Conservation (phyloP, 169 alveolate genomes). For the Miamiensis avidus region DNA sequence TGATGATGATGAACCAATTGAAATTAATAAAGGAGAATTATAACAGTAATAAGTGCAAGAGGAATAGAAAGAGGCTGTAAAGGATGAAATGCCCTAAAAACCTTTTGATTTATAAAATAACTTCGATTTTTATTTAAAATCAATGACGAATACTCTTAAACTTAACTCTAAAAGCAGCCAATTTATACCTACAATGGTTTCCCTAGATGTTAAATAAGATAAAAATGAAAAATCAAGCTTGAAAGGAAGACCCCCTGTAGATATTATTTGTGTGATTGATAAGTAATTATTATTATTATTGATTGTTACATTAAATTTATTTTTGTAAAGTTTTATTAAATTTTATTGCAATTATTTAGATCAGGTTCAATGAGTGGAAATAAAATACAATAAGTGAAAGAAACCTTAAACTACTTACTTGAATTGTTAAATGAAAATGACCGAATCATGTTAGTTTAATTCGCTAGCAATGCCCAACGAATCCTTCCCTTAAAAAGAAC, state of each 20-base stretch:
- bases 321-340: too few relatives aligned
- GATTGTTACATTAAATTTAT: too few relatives aligned
- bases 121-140: not conserved
- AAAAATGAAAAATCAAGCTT: not conserved
- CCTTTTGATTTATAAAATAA: slow-evolving; percentile 17
- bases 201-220: not conserved
- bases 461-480: slow-evolving; percentile 26
- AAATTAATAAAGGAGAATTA: too few relatives aligned
- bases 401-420: slow-evolving; percentile 45
- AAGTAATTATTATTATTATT: too few relatives aligned
- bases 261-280: slow-evolving; percentile 64
- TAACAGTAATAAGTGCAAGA: not conserved
- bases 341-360: too few relatives aligned
- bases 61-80: not conserved
- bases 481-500: slow-evolving; percentile 46
- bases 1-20: not conserved
- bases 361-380: slow-evolving; percentile 60
- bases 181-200: slow-evolving; percentile 16
- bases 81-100: not conserved
- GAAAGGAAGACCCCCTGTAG: slow-evolving; percentile 40
- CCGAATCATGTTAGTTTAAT: slow-evolving; percentile 45
- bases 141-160: not conserved
- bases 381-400: slow-evolving; percentile 41
- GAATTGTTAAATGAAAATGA: slow-evolving; percentile 51
- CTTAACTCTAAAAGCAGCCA: not conserved